Evolutionary conservation across 345 rosid species (phyloP).

Genomic region (Moricandia moricandioides): DNA sequence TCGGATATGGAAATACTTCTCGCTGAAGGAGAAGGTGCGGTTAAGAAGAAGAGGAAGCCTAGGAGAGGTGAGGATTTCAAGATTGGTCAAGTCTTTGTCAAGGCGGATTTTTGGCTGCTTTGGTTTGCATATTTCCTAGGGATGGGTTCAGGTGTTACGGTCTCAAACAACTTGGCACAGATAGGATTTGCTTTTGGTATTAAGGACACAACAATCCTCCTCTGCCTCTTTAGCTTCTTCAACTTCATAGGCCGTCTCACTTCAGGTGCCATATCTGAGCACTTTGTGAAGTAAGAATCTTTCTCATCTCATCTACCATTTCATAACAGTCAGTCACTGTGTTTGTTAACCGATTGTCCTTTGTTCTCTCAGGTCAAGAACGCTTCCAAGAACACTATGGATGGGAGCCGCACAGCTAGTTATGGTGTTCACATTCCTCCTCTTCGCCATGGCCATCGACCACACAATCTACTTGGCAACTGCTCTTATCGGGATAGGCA

Average conservation of each 20-base stretch:
- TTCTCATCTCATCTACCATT: not conserved
- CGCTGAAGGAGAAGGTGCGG: slow-evolving; percentile 81
- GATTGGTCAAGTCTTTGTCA: slow-evolving; percentile 65
- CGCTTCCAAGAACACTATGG: slow-evolving; percentile 84
- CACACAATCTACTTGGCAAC: slow-evolving; percentile 66
- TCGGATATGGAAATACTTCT: slow-evolving; percentile 55
- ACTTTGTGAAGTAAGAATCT: slow-evolving; percentile 43
- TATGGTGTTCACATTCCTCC: slow-evolving; percentile 58
- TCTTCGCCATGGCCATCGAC: slow-evolving; percentile 51
- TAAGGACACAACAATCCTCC: slow-evolving; percentile 68
- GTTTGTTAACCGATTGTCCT: too few relatives aligned
- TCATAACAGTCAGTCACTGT: not conserved
- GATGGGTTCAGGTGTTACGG: slow-evolving; percentile 84
- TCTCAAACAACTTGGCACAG: slow-evolving; percentile 95
- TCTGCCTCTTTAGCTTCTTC: slow-evolving; percentile 77
- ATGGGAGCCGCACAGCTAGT: slow-evolving; percentile 55
- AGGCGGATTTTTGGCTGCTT: slow-evolving; percentile 99
- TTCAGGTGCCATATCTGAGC: slow-evolving; percentile 82
- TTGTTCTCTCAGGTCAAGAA: slow-evolving; percentile 42
- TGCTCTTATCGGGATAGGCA: slow-evolving; percentile 70
- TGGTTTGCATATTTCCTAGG: slow-evolving; percentile 85
- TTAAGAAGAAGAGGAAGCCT: slow-evolving; percentile 71
- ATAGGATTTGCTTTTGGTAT: slow-evolving; percentile 75
- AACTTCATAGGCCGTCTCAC: slow-evolving; percentile 86
- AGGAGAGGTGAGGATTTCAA: slow-evolving; percentile 87